phyloP scores from a whole-genome alignment of 306 rosid genomes.

The Castanospermum australe region DNA sequence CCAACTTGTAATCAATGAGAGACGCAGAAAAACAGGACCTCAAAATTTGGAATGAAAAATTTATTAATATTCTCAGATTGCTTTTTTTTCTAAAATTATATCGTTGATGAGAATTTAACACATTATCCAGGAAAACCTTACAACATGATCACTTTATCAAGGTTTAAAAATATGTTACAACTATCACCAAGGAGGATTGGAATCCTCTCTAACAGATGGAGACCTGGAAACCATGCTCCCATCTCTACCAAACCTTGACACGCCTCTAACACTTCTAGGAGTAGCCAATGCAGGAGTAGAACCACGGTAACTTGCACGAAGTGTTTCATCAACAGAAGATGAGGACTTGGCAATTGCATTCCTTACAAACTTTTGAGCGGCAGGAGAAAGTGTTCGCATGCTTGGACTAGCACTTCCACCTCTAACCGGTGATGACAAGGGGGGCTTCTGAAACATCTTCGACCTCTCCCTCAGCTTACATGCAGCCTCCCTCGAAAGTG shows the following conservation, averaged over 20 bases:
- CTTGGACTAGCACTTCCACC: conserved; percentile 94
- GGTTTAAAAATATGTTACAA: conserved; percentile 25
- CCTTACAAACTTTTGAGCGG: conserved; percentile 96
- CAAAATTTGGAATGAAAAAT: background rate
- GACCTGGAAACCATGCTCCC: conserved; percentile 72
- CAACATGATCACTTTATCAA: conserved; percentile 11
- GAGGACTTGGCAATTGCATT: conserved; percentile 83
- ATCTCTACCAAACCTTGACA: conserved; percentile 77
- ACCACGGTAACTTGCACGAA: conserved; percentile 95
- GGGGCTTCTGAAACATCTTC: conserved; percentile 84
- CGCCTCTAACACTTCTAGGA: conserved; percentile 78
- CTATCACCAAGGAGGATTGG: conserved; percentile 80
- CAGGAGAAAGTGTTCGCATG: conserved; percentile 78
- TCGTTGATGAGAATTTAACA: background rate
- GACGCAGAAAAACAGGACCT: background rate
- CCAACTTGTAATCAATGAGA: background rate
- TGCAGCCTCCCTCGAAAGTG: conserved; percentile 87
- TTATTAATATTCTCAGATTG: background rate
- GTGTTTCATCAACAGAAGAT: conserved; percentile 83
- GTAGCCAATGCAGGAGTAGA: conserved; percentile 72
- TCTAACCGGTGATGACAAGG: conserved; percentile 81
- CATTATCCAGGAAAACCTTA: conserved; percentile 9
- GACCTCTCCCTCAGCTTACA: conserved; percentile 83
- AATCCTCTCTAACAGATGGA: conserved; percentile 80
- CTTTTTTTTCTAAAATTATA: conserved; percentile 10